A percentile compares a stretch with the other conserved stretches of the same genome.
Conservation (phyloP, 192 early-diverging fungal genomes). For the Funneliformis mosseae region DNA sequence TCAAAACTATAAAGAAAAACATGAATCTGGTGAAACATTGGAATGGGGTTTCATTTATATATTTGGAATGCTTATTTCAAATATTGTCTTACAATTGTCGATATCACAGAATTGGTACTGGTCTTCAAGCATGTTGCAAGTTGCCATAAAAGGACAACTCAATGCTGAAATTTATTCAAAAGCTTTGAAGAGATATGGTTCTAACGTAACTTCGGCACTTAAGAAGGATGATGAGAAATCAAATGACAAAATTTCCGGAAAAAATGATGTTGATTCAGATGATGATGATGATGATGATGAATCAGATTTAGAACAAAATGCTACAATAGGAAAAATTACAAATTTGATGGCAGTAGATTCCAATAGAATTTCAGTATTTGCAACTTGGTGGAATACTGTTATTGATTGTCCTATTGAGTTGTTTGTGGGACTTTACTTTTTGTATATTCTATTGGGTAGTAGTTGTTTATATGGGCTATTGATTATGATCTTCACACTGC, state of each 20-base stretch:
- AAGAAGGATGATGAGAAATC: not conserved
- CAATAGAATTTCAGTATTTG: conserved; percentile 59
- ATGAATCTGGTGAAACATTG: not conserved
- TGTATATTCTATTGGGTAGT: conserved; percentile 78
- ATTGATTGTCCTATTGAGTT: conserved; percentile 64
- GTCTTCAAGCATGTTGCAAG: not conserved
- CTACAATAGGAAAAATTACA: conserved; percentile 65
- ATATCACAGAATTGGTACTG: conserved; percentile 19
- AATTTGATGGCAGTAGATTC: conserved; percentile 79
- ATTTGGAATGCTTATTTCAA: conserved; percentile 19
- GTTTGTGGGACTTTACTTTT: conserved; percentile 61
- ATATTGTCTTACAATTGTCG: not conserved
- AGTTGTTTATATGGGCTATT: conserved; percentile 38
- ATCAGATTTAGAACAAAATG: not conserved
- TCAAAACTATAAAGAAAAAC: conserved; percentile 9
- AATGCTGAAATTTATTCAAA: conserved; percentile 69
- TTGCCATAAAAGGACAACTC: conserved; percentile 48
- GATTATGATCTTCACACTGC: conserved; percentile 50
- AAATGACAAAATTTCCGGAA: conserved; percentile 23
- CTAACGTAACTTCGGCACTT: conserved; percentile 37
- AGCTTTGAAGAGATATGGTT: conserved; percentile 56
- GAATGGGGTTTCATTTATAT: conserved; percentile 7
- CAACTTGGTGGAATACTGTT: conserved; percentile 54
- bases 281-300: conserved; percentile 40
- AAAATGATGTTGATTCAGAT: conserved; percentile 13